These are phyloP conservation scores for Alisma plantagoaquatica DNA, from an alignment of 106 monocot species.

Conservation along the genomic window DNA sequence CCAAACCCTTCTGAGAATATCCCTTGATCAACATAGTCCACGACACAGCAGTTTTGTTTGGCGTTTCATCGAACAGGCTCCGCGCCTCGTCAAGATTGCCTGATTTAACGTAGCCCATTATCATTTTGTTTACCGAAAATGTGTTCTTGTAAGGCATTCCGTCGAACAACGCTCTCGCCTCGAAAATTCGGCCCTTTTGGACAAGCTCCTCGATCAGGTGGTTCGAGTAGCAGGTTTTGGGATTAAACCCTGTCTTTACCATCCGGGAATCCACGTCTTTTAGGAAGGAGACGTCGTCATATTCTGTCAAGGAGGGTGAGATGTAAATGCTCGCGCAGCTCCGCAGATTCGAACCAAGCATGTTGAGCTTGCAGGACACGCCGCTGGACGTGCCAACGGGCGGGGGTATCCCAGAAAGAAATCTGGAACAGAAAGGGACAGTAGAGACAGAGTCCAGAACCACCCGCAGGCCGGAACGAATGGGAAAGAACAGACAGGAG, in stretches of 20 bases:
- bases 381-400: too few relatives aligned
- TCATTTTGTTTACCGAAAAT: slow-evolving; percentile 60
- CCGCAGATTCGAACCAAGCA: too few relatives aligned
- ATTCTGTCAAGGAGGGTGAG: too few relatives aligned
- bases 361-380: too few relatives aligned
- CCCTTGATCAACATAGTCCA: slow-evolving; percentile 92
- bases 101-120: slow-evolving; percentile 50
- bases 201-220: slow-evolving; percentile 28
- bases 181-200: slow-evolving; percentile 12
- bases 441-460: too few relatives aligned
- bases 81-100: slow-evolving; percentile 44
- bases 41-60: slow-evolving; percentile 39
- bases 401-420: too few relatives aligned
- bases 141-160: slow-evolving; percentile 57
- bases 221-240: slow-evolving; percentile 34
- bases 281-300: slow-evolving; percentile 7
- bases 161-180: slow-evolving; percentile 63
- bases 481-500: too few relatives aligned
- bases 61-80: slow-evolving; percentile 29
- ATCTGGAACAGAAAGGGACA: too few relatives aligned
- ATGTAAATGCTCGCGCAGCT: too few relatives aligned
- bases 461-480: too few relatives aligned
- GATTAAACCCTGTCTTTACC: slow-evolving; percentile 47
- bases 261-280: slow-evolving; percentile 31
- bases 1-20: slow-evolving; percentile 10